Percentiles rank a stretch among this genome's conserved stretches.
Evolutionary conservation across 2,329 filamentous ascomycete species (phyloP).

Genomic region (Microsporum audouinii): DNA sequence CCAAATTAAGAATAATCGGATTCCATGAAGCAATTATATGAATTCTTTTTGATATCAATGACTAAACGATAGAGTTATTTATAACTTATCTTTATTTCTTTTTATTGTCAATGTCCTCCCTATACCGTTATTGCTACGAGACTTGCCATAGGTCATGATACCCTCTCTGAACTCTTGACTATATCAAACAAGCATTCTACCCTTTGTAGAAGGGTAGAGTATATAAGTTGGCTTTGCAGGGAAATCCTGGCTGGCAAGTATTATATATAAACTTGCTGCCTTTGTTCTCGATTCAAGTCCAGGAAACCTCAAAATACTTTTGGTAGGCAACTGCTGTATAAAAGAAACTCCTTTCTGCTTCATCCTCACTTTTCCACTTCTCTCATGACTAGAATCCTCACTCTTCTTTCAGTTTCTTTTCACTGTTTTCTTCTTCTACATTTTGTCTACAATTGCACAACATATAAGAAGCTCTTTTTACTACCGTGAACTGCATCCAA

Average conservation of each 20-base stretch:
- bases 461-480: background rate
- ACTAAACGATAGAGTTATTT: background rate
- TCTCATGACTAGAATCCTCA: background rate
- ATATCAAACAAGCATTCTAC: background rate
- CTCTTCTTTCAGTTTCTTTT: background rate
- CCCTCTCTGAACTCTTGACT: background rate
- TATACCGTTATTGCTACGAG: background rate
- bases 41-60: background rate
- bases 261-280: background rate
- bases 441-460: background rate
- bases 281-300: background rate
- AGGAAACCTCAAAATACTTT: background rate
- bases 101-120: background rate
- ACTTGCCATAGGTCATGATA: background rate
- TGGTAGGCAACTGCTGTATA: background rate
- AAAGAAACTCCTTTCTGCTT: background rate
- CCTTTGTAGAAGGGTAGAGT: background rate
- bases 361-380: background rate
- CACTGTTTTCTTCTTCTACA: background rate
- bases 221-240: background rate
- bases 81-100: no score
- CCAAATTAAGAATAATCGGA: constrained; percentile 24
- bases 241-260: background rate
- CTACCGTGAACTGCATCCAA: background rate
- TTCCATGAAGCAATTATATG: background rate